phyloP scores from a whole-genome alignment of 1,284 basidiomycete species.

The Irpex rosettiformis region DNA sequence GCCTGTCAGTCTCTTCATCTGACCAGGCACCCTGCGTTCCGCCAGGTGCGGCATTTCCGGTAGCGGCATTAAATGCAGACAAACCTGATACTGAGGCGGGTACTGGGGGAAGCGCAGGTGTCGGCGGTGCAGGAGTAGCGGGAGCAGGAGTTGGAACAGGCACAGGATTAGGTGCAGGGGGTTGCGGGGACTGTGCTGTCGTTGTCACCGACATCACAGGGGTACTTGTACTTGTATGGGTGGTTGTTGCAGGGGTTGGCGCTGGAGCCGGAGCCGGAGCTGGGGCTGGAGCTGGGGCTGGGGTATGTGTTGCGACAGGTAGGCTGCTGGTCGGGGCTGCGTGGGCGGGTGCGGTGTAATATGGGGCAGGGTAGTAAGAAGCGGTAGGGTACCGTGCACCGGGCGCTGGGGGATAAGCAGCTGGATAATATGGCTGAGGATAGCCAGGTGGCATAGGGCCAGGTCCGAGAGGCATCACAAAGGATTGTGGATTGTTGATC shows the following conservation, averaged over 20 bases:
- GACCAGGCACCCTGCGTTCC: slow-evolving; percentile 72
- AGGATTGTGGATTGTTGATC: slow-evolving; percentile 66
- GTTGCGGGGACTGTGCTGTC: slow-evolving; percentile 6
- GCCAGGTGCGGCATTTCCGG: slow-evolving; percentile 36
- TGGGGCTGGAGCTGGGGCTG: slow-evolving; percentile 8
- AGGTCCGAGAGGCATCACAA: slow-evolving; percentile 60
- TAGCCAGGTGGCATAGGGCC: slow-evolving; percentile 28
- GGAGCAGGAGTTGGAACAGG: slow-evolving; percentile 11
- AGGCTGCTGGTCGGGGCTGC: background rate
- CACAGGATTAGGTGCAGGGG: slow-evolving; percentile 25
- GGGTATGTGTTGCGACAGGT: background rate
- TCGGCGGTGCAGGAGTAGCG: slow-evolving; percentile 15
- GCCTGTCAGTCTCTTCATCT: slow-evolving; percentile 65
- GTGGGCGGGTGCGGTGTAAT: slow-evolving; percentile 29
- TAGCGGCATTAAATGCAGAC: slow-evolving; percentile 32
- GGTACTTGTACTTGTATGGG: background rate
- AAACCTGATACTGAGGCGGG: slow-evolving; percentile 16
- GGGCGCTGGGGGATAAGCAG: slow-evolving; percentile 35
- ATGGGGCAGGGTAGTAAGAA: slow-evolving; percentile 50
- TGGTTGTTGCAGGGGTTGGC: slow-evolving; percentile 16
- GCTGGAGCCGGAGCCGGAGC: slow-evolving; percentile 21
- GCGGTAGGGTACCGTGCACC: slow-evolving; percentile 50
- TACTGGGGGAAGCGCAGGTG: slow-evolving; percentile 24
- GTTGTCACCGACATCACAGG: slow-evolving; percentile 19
- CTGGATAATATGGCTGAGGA: slow-evolving; percentile 39